Base-by-base conservation (phyloP, 2,329 filamentous ascomycete species). In the Botrytis tulipae region DNA sequence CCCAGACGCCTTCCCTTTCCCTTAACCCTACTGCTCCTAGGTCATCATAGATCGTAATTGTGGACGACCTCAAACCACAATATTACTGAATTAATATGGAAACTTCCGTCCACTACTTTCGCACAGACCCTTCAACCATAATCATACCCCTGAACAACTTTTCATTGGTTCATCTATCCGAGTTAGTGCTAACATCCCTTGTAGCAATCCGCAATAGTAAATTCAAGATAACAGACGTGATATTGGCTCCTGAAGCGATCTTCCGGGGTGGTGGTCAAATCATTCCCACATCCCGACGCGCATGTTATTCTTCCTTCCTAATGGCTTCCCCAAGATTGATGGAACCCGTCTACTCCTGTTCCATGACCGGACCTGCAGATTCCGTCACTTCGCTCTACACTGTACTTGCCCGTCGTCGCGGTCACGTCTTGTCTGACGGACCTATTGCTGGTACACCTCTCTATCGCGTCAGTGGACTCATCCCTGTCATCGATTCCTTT, bases 401-500 rank as follows among this genome's bases (percentile, higher is more conserved):
- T 51, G 93, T 97, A 12, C 89, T 99, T 35, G 92, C 95, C 10
- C 89, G 94, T 70, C 90, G 96, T 74, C 88, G 96, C 78, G 96
- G 96, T 0, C 96, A 99, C 83, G 95, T 99, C 42, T 86, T 99
- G 40, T 91, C 93, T n/a, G 96, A 99, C 81, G 94, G 93, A 0
- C 95, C 95, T 22, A 93, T 99, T 75, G 94, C 95, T 0, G 96
- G 96, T 37, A 98, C 96, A 16, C 96, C 95, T 7, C 87, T 99
- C 18, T 98, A 98, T 83, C 92, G 93, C 35, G 95, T 98, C 71
- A 93, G 91, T 79, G 96, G 96, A 5, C 86, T 98, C 68, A 90
- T 99, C 73, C 96, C 96, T 16, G 96, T 98, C 74, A 97, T 99
- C 81, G 96, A 99, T 85, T 94, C 91, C 44, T 99, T 99, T 80